phyloP scores from a whole-genome alignment of 2,329 filamentous ascomycete genomes.

The Knufia petricola region DNA sequence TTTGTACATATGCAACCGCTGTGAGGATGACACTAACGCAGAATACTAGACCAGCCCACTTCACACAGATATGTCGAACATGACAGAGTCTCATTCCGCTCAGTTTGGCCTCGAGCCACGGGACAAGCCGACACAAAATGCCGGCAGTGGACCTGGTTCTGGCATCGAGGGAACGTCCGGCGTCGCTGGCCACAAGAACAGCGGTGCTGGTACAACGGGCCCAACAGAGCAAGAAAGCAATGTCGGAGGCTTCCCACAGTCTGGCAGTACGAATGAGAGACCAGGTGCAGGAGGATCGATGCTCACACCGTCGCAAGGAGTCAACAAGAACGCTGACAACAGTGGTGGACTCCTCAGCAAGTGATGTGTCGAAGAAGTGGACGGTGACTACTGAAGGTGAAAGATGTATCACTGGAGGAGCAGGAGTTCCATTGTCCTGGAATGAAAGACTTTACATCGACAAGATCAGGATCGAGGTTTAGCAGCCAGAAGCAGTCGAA shows the following conservation, averaged over 20 bases:
- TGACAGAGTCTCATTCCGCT: conserved; percentile 16
- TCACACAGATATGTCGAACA: not conserved
- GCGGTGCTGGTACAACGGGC: not conserved
- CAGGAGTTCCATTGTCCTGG: not conserved
- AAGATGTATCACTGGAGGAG: too few relatives aligned
- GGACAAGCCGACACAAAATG: conserved; percentile 15
- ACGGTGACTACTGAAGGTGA: too few relatives aligned
- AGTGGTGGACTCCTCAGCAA: conserved; percentile 11
- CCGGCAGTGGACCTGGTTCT: conserved; percentile 15
- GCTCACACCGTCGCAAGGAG: conserved; percentile 15
- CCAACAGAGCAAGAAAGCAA: conserved; percentile 4
- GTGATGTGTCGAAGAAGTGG: conserved; percentile 10
- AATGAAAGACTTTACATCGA: not conserved
- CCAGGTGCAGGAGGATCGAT: conserved; percentile 15
- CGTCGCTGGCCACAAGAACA: conserved; percentile 14
- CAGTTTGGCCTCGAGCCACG: conserved; percentile 19
- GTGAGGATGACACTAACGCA: too few relatives aligned
- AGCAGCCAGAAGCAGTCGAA: too few relatives aligned
- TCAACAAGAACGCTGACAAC: conserved; percentile 9
- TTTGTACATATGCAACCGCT: too few relatives aligned
- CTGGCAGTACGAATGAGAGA: conserved; percentile 7
- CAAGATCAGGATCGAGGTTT: too few relatives aligned
- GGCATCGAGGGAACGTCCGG: conserved; percentile 19
- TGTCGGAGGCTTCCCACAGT: conserved; percentile 12
- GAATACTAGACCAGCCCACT: not conserved